A percentile compares a stretch with the other conserved stretches of the same genome.
These are phyloP conservation scores for Stephania cephalantha DNA, from an alignment of 164 flowering plant species.

Conservation along the genomic window DNA sequence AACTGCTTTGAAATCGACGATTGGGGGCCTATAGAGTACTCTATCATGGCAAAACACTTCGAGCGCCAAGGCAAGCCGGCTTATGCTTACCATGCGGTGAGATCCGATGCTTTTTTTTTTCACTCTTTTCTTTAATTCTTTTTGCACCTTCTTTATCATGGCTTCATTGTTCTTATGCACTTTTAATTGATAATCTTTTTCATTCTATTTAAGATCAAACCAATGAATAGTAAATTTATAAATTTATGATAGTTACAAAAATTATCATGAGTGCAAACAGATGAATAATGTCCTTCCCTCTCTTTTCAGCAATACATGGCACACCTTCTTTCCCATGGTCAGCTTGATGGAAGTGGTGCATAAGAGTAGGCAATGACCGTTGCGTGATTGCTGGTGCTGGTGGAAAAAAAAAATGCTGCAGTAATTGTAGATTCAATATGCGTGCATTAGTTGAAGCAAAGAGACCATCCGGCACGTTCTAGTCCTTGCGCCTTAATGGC, in stretches of 20 bases:
- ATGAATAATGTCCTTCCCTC: not conserved
- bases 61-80: conserved; percentile 94
- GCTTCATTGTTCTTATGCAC: not conserved
- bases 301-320: conserved; percentile 68
- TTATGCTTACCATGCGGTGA: conserved; percentile 87
- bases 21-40: conserved; percentile 87
- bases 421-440: not conserved
- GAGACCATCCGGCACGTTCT: no score
- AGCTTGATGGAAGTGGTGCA: conserved; percentile 60
- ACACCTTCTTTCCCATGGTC: conserved; percentile 70
- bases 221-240: no score
- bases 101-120: conserved; percentile 17
- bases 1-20: conserved; percentile 88
- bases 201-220: no score
- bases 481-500: no score
- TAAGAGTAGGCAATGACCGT: not conserved
- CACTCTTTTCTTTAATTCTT: not conserved
- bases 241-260: not conserved
- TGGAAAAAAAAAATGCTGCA: not conserved
- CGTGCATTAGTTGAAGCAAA: not conserved
- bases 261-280: not conserved
- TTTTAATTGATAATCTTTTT: no score
- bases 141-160: not conserved
- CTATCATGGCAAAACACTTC: conserved; percentile 86
- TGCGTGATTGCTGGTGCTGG: not conserved